Evolutionary conservation across 1,284 basidiomycete genomes (phyloP).

Genomic region (Fereydounia khargensis): DNA sequence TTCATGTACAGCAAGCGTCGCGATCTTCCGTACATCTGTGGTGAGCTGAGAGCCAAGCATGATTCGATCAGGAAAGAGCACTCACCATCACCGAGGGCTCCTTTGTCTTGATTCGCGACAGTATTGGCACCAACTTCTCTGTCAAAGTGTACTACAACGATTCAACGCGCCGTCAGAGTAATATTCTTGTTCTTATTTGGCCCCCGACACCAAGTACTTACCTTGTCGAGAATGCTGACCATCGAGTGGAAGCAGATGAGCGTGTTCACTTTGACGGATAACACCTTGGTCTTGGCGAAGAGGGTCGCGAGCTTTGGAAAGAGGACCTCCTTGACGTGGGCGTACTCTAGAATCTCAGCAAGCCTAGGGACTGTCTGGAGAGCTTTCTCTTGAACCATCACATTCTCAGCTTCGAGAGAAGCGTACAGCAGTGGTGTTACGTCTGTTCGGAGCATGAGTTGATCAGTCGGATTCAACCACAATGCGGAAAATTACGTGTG

Average conservation of each 20-base stretch:
- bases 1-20: constrained; percentile 89
- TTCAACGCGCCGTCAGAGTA: too few species aligned
- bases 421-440: constrained; percentile 93
- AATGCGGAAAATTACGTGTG: too few species aligned
- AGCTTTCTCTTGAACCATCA: constrained; percentile 81
- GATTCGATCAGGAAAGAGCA: too few species aligned
- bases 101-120: constrained; percentile 92
- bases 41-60: constrained; percentile 19
- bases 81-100: constrained; percentile 60
- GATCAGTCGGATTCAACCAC: too few species aligned
- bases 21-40: constrained; percentile 60
- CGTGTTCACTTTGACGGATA: constrained; percentile 76
- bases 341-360: constrained; percentile 79
- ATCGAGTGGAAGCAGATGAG: constrained; percentile 83
- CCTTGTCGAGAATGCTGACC: constrained; percentile 90
- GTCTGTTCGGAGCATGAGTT: constrained; percentile 66
- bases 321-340: constrained; percentile 54
- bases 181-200: too few species aligned
- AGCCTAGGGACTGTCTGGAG: constrained; percentile 79
- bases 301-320: constrained; percentile 48
- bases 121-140: constrained; percentile 87
- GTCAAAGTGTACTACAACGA: constrained; percentile 72
- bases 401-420: constrained; percentile 79
- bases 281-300: constrained; percentile 53
- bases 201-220: constrained; percentile 68